phyloP scores from a whole-genome alignment of 345 rosid genomes.

The Syzygium oleosum region DNA sequence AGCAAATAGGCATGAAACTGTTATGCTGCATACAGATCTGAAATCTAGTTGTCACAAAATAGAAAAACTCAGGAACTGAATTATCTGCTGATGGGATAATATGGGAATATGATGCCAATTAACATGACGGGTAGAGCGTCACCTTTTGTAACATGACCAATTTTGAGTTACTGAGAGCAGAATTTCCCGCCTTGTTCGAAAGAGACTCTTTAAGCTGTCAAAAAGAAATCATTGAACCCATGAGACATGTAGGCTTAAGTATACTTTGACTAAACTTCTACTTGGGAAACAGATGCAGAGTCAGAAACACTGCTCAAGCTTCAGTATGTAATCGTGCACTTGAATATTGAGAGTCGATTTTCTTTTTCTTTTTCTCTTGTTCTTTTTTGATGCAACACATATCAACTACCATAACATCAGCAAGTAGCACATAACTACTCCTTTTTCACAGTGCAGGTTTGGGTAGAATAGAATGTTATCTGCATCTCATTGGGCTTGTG shows the following conservation, averaged over 20 bases:
- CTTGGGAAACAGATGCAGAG: neutral
- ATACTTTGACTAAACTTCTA: neutral
- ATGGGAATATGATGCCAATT: neutral
- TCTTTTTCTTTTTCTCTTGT: neutral
- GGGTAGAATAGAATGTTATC: neutral
- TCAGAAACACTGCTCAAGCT: neutral
- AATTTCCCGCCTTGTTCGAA: slow-evolving; percentile 13
- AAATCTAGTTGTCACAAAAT: neutral
- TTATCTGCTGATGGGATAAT: neutral
- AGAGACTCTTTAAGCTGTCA: slow-evolving; percentile 47
- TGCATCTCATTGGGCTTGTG: neutral
- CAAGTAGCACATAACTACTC: neutral
- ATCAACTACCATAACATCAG: neutral
- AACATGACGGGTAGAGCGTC: neutral
- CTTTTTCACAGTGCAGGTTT: neutral
- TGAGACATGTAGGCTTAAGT: neutral
- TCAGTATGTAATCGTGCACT: neutral
- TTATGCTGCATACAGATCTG: neutral
- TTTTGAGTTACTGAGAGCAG: slow-evolving; percentile 19
- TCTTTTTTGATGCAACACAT: neutral
- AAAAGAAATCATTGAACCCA: neutral
- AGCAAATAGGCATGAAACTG: neutral
- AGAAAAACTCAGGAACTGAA: neutral
- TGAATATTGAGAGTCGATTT: neutral
- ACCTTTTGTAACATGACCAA: slow-evolving; percentile 56